Percentiles rank a stretch among this genome's conserved stretches.
These are phyloP conservation scores for Starmerella sp. DNA, from an alignment of 805 yeast species.

Conservation along the genomic window DNA sequence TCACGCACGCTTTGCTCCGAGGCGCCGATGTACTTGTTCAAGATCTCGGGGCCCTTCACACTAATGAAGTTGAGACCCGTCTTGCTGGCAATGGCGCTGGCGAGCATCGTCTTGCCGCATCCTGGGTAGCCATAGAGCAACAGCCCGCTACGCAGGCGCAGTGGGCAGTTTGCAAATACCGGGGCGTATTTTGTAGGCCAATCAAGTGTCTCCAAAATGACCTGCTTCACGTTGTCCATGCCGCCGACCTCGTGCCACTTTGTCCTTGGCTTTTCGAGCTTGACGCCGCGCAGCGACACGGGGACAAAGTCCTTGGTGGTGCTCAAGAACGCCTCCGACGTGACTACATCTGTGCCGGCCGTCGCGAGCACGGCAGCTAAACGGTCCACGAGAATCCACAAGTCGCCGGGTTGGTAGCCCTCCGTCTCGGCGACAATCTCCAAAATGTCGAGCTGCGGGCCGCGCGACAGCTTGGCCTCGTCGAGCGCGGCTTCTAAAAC, in stretches of 20 bases:
- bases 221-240: constrained; percentile 56
- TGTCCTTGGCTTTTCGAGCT: constrained; percentile 62
- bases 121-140: constrained; percentile 93
- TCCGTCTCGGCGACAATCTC: constrained; percentile 63
- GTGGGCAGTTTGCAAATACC: constrained; percentile 78
- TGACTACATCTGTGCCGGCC: background rate
- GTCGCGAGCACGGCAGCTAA: constrained; percentile 22
- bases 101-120: constrained; percentile 88
- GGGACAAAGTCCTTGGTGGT: constrained; percentile 68
- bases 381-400: constrained; percentile 60
- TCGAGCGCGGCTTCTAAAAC: constrained; percentile 38
- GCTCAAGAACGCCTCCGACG: constrained; percentile 34
- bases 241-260: constrained; percentile 91
- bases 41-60: constrained; percentile 89
- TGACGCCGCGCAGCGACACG: constrained; percentile 73
- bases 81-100: constrained; percentile 86
- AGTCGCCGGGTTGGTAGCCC: constrained; percentile 78
- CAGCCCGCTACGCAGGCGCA: constrained; percentile 80
- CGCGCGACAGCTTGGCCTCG: constrained; percentile 27
- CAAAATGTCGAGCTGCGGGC: constrained; percentile 25
- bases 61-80: constrained; percentile 90
- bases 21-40: constrained; percentile 93
- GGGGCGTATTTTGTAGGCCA: constrained; percentile 98
- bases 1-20: constrained; percentile 92
- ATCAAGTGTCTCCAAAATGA: constrained; percentile 77